Evolutionary conservation across 352 stramenopile species (phyloP), one percentile per base, ranked within the genome.

Genomic region (Phytophthora crassamura): DNA sequence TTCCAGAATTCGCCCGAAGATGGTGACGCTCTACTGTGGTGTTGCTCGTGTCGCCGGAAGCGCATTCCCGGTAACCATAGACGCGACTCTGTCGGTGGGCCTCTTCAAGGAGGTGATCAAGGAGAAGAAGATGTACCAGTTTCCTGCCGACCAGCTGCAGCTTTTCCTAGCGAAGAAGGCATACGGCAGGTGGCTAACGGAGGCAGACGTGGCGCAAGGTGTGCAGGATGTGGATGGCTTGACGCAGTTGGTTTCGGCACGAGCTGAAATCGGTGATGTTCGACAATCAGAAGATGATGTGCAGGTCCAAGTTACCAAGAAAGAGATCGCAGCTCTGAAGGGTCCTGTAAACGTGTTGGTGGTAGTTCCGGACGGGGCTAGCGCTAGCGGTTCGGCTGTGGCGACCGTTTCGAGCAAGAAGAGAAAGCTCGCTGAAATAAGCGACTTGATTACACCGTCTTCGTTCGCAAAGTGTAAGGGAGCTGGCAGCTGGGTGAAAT

Each of bases 391-490:
- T 18, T 4, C 35, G 32, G n/a, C 0, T 14, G 10, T 30, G 16
- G 16, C 6, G 12, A 43, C 18, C 10, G 4, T 34, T 40, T 22
- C 22, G 16, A 46, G 9, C 59, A 65, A 73, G 64, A 72, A 72
- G 46, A 68, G 58, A 56, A 64, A 68, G 34, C 64, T 72, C 28
- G 50, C 49, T 33, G 25, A 64, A 62, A 55, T 72, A 16, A 42
- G 33, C 0, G 58, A 68, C 2, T 67, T 52, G 22, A 74, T 71
- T 32, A 64, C 55, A 25, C 59, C 54, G 18, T 74, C 66, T 35
- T 74, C 30, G 9, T 70, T 74, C 33, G 66, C 60, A 20, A 69
- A 51, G 5, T 66, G 53, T 33, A 70, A 63, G 38, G 59, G 59
- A 50, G 25, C 22, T 46, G 50, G 43, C 9, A 61, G 39, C 28